A percentile compares a stretch with the other conserved stretches of the same genome.
Evolutionary conservation across 2,329 filamentous ascomycete species (phyloP).

Genomic region (Albifimbria verrucaria): DNA sequence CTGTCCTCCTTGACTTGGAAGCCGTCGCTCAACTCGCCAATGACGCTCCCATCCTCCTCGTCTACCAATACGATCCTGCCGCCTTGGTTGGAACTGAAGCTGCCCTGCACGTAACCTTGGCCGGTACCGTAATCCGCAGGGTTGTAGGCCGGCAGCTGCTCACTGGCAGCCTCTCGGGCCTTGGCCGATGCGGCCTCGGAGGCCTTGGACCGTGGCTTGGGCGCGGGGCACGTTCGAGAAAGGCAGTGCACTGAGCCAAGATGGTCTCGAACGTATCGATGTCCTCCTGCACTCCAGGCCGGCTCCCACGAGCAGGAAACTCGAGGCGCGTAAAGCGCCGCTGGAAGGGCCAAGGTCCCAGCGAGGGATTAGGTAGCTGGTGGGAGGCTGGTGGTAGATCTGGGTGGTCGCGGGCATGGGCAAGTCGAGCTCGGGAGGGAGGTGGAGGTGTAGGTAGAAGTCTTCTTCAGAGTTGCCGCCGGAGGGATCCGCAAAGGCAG

Average conservation of each 20-base stretch:
- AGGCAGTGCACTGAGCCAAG: conserved; percentile 94
- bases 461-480: conserved; percentile 70
- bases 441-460: conserved; percentile 93
- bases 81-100: conserved; percentile 44
- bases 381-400: conserved; percentile 92
- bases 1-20: conserved; percentile 77
- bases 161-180: conserved; percentile 36
- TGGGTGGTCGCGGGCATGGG: conserved; percentile 93
- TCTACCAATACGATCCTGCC: conserved; percentile 90
- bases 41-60: conserved; percentile 92
- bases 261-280: conserved; percentile 97
- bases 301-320: conserved; percentile 72
- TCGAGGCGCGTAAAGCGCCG: conserved; percentile 92
- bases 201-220: conserved; percentile 30
- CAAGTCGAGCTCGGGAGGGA: conserved; percentile 91
- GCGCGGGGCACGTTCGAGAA: conserved; percentile 80
- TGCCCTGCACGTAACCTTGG: conserved; percentile 69
- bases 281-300: conserved; percentile 80
- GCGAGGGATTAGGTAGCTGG: conserved; percentile 88
- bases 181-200: conserved; percentile 35
- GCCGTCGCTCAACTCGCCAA: conserved; percentile 83
- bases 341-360: conserved; percentile 89
- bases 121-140: conserved; percentile 77
- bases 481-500: conserved; percentile 57
- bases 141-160: conserved; percentile 66